Conservation (phyloP, 176 grass and related monocot species). For the Chloris gayana region DNA sequence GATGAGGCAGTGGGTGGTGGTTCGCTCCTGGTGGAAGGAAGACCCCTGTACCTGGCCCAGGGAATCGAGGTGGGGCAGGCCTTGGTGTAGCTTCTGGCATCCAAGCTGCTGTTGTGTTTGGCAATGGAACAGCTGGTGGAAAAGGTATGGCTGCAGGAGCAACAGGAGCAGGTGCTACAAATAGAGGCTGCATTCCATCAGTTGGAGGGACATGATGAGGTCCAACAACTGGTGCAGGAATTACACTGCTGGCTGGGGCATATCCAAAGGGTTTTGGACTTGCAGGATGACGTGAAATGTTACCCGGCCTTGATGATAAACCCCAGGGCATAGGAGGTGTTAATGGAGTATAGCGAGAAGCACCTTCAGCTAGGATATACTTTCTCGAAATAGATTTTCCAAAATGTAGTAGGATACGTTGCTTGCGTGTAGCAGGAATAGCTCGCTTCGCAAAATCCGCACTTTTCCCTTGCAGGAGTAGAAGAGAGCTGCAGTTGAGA, state of each 20-base stretch:
- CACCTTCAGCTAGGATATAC: constrained; percentile 35
- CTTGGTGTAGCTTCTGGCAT: constrained; percentile 56
- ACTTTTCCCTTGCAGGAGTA: constrained; percentile 71
- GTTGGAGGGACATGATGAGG: constrained; percentile 37
- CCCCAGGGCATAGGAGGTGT: constrained; percentile 50
- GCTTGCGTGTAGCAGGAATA: constrained; percentile 57
- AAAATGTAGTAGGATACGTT: constrained; percentile 65
- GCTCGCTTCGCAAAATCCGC: constrained; percentile 68
- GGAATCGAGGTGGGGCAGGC: constrained; percentile 45
- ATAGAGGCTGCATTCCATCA: constrained; percentile 60
- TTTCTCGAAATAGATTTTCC: constrained; percentile 69
- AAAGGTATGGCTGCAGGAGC: constrained; percentile 46
- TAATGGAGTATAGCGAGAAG: constrained; percentile 35
- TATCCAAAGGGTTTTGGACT: constrained; percentile 60
- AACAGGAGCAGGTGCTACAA: constrained; percentile 61
- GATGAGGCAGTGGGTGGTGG: constrained; percentile 43
- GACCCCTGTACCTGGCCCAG: constrained; percentile 79
- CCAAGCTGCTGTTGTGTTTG: constrained; percentile 52
- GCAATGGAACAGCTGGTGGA: constrained; percentile 35
- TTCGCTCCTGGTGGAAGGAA: constrained; percentile 74
- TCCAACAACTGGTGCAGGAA: constrained; percentile 43
- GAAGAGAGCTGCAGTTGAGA: constrained; percentile 58
- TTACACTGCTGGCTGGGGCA: constrained; percentile 31
- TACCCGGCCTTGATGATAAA: constrained; percentile 53
- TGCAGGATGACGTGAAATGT: constrained; percentile 38